Percentiles rank a stretch among this genome's conserved stretches.
phyloP scores from a whole-genome alignment of 352 stramenopile genomes.

The Peronospora belbahrii region DNA sequence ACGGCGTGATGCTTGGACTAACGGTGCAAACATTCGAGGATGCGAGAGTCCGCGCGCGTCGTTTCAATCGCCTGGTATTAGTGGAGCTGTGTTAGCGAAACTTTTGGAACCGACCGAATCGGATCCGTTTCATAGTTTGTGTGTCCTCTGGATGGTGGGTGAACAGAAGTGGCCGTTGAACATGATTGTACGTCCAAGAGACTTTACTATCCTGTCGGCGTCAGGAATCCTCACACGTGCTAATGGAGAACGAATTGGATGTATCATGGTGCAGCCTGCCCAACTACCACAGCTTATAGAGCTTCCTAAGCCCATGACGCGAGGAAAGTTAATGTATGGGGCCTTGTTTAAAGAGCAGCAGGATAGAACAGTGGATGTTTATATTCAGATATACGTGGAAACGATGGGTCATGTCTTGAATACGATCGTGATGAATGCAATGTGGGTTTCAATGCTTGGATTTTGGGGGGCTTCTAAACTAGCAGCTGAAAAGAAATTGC shows the following conservation, averaged over 20 bases:
- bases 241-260: constrained; percentile 33
- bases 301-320: constrained; percentile 20
- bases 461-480: constrained; percentile 17
- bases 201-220: constrained; percentile 26
- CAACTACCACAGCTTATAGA: constrained; percentile 16
- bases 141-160: constrained; percentile 29
- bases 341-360: constrained; percentile 21
- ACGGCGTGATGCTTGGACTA: constrained; percentile 28
- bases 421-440: constrained; percentile 19
- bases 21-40: constrained; percentile 15
- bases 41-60: constrained; percentile 18
- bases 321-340: constrained; percentile 17
- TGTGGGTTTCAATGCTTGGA: constrained; percentile 15
- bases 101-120: constrained; percentile 22
- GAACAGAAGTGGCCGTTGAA: constrained; percentile 19
- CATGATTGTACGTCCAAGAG: constrained; percentile 22
- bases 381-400: constrained; percentile 23
- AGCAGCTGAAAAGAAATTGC: constrained; percentile 26
- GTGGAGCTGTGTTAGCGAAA: constrained; percentile 25
- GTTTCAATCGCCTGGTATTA: too few relatives aligned
- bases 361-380: constrained; percentile 20
- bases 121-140: constrained; percentile 32
- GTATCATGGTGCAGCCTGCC: constrained; percentile 43
- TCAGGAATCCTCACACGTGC: constrained; percentile 24
- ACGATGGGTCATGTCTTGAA: constrained; percentile 10